phyloP scores from a whole-genome alignment of 2,329 filamentous ascomycete species.

The Fusarium heterosporum region DNA sequence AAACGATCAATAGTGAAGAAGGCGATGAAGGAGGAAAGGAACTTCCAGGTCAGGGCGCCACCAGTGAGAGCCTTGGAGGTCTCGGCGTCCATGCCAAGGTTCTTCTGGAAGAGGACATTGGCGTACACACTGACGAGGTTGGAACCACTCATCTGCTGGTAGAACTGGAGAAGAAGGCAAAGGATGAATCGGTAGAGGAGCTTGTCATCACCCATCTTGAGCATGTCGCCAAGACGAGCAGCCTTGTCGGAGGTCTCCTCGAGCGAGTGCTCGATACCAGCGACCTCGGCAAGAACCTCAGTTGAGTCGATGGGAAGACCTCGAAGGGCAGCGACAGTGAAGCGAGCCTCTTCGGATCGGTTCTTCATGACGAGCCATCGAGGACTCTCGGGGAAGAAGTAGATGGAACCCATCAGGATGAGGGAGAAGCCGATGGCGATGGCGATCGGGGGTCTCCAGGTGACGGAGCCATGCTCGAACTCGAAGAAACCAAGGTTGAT shows the following conservation, averaged over 20 bases:
- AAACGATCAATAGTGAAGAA: constrained; percentile 49
- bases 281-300: constrained; percentile 57
- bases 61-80: constrained; percentile 44
- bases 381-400: constrained; percentile 52
- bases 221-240: constrained; percentile 56
- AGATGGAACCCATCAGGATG: constrained; percentile 51
- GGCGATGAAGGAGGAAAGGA: constrained; percentile 46
- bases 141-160: constrained; percentile 47
- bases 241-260: constrained; percentile 55
- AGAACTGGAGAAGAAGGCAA: constrained; percentile 50
- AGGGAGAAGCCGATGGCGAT: constrained; percentile 50
- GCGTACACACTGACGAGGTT: constrained; percentile 49
- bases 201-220: constrained; percentile 63
- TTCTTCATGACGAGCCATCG: constrained; percentile 54
- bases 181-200: constrained; percentile 59
- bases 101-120: constrained; percentile 47
- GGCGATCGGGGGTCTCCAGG: constrained; percentile 56
- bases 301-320: constrained; percentile 53
- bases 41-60: constrained; percentile 51
- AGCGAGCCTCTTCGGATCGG: constrained; percentile 47
- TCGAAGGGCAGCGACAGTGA: constrained; percentile 54
- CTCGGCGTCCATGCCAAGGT: constrained; percentile 39
- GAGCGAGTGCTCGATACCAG: constrained; percentile 61
- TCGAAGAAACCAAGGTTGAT: constrained; percentile 59
- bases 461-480: constrained; percentile 39